Percentiles rank a stretch among this genome's conserved stretches.
phyloP scores from a whole-genome alignment of 257 asterid species.

The Fraxinus excelsior region DNA sequence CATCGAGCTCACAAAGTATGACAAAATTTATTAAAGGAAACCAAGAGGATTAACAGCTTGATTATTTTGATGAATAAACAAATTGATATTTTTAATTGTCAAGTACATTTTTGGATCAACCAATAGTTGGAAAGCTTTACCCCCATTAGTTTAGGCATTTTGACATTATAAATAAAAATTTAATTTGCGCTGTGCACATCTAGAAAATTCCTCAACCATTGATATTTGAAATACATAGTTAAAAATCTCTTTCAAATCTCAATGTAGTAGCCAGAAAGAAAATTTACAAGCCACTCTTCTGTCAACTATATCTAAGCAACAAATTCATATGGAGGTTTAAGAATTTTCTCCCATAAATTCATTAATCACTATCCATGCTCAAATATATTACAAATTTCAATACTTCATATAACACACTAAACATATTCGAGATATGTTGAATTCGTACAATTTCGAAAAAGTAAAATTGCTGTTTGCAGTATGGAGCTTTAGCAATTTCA shows the following conservation, averaged over 20 bases:
- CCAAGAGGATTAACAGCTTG: conserved; percentile 16
- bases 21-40: background rate
- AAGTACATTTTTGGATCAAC: conserved; percentile 6
- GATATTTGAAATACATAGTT: conserved; percentile 9
- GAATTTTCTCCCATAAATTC: conserved; percentile 33
- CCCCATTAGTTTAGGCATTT: conserved; percentile 8
- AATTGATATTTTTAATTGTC: background rate
- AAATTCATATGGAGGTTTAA: conserved; percentile 21
- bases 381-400: conserved; percentile 21
- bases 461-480: conserved; percentile 40
- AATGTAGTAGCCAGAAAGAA: conserved; percentile 15
- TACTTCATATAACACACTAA: conserved; percentile 26
- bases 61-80: background rate
- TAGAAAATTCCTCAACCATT: conserved; percentile 21
- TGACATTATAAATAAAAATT: conserved; percentile 11
- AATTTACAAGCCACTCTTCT: conserved; percentile 30
- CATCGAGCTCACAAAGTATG: background rate
- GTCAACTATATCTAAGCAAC: conserved; percentile 24
- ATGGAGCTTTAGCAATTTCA: conserved; percentile 74
- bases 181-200: conserved; percentile 7
- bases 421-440: conserved; percentile 32
- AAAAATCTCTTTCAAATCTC: conserved; percentile 23
- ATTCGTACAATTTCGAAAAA: conserved; percentile 25
- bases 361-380: conserved; percentile 23
- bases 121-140: conserved; percentile 13